Percentiles rank a stretch among this genome's conserved stretches.
phyloP scores from a whole-genome alignment of 495 filamentous ascomycete species.

The Lepidopterella palustris region DNA sequence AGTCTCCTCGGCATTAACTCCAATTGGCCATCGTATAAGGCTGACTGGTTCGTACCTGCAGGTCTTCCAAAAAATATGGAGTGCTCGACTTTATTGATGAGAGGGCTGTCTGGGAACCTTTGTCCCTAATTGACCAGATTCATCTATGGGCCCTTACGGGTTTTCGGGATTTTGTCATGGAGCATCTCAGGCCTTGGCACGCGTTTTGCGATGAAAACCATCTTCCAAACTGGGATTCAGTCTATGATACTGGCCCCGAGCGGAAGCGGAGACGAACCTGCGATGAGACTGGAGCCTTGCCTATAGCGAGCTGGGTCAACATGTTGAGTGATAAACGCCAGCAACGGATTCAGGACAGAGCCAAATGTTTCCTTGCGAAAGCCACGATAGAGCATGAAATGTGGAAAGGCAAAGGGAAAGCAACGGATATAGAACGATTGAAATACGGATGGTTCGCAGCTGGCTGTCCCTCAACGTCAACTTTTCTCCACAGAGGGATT shows the following conservation, averaged over 20 bases:
- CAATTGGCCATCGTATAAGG: background rate
- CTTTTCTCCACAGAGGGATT: background rate
- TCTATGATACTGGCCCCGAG: background rate
- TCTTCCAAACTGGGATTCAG: background rate
- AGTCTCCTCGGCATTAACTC: background rate
- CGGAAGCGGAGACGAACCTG: background rate
- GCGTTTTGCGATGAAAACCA: background rate
- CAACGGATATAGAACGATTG: too few relatives aligned
- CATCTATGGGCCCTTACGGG: conserved; percentile 1
- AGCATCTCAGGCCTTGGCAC: conserved; percentile 4
- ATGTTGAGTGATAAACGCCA: background rate
- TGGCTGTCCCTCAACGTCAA: background rate
- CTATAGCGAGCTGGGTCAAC: background rate
- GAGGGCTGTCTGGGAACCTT: background rate
- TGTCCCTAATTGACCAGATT: conserved; percentile 9
- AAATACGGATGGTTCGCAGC: background rate
- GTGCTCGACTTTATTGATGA: conserved; percentile 2
- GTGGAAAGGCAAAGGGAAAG: background rate
- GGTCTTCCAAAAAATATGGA: conserved; percentile 11
- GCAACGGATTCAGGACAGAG: background rate
- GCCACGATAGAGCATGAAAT: background rate
- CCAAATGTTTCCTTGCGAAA: background rate
- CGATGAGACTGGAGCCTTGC: background rate
- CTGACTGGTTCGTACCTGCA: background rate
- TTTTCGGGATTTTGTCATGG: background rate